phyloP scores from a whole-genome alignment of 169 alveolate genomes.

The Prorocentrum cordatum region DNA sequence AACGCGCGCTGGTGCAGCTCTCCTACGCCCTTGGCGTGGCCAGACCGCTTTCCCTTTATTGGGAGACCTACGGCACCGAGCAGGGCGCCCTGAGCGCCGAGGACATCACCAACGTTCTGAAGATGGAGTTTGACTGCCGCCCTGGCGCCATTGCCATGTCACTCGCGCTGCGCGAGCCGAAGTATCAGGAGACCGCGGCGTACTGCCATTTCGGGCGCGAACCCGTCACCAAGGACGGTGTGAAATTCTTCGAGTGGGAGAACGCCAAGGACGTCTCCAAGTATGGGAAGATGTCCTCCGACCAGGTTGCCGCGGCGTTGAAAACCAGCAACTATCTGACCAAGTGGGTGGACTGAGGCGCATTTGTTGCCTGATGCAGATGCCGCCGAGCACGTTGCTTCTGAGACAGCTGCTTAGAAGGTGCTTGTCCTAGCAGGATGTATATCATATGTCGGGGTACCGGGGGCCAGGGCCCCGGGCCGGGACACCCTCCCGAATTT shows the following conservation, averaged over 20 bases:
- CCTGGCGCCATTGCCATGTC: constrained; percentile 28
- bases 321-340: no score
- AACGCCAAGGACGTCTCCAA: background rate
- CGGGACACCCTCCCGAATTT: no score
- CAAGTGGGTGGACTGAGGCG: no score
- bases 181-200: constrained; percentile 77
- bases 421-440: no score
- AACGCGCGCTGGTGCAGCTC: constrained; percentile 78
- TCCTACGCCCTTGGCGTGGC: constrained; percentile 98
- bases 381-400: no score
- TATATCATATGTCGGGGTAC: no score
- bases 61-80: constrained; percentile 82
- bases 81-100: background rate
- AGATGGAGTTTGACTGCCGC: constrained; percentile 26
- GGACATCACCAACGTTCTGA: constrained; percentile 31
- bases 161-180: constrained; percentile 29
- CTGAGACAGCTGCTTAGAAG: no score
- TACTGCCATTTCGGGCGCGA: constrained; percentile 98
- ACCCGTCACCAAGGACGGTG: constrained; percentile 70
- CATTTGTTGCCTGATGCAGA: no score
- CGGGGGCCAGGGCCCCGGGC: no score
- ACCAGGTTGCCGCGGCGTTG: no score
- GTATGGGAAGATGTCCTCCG: no score
- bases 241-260: constrained; percentile 49
- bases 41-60: constrained; percentile 93